phyloP scores from a whole-genome alignment of 768 basidiomycete species.

The Dendrothele bispora region DNA sequence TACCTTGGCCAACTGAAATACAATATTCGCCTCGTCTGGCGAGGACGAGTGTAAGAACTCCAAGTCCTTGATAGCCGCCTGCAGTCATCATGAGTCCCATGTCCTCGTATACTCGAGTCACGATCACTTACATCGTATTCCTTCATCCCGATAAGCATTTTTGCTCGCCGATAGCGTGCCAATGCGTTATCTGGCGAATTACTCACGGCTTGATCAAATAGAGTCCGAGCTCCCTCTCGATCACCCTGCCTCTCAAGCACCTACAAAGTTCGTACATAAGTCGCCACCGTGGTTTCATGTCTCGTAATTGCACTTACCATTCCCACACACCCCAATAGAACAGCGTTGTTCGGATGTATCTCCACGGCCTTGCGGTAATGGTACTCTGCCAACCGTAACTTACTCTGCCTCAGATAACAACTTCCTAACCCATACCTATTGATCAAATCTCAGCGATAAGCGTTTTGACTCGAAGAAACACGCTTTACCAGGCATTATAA shows the following conservation, averaged over 20 bases:
- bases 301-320: constrained; percentile 91
- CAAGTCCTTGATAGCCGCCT: constrained; percentile 83
- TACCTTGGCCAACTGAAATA: constrained; percentile 92
- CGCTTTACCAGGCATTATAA: constrained; percentile 96
- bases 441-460: constrained; percentile 31
- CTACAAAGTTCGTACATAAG: too few species aligned
- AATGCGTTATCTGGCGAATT: constrained; percentile 87
- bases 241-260: constrained; percentile 86
- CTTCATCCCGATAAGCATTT: constrained; percentile 83
- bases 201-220: constrained; percentile 81
- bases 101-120: too few species aligned
- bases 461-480: constrained; percentile 16
- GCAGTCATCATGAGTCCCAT: too few species aligned
- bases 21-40: constrained; percentile 95
- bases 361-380: constrained; percentile 91
- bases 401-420: constrained; percentile 94
- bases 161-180: constrained; percentile 91
- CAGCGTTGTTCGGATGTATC: constrained; percentile 93
- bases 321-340: constrained; percentile 94
- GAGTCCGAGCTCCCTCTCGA: constrained; percentile 66
- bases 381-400: constrained; percentile 91
- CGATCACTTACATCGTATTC: constrained; percentile 70
- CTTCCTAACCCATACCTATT: constrained; percentile 97
- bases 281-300: too few species aligned
- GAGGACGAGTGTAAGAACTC: constrained; percentile 77